Base-by-base conservation (phyloP, 345 rosid species). In the Syzygium jambos region DNA sequence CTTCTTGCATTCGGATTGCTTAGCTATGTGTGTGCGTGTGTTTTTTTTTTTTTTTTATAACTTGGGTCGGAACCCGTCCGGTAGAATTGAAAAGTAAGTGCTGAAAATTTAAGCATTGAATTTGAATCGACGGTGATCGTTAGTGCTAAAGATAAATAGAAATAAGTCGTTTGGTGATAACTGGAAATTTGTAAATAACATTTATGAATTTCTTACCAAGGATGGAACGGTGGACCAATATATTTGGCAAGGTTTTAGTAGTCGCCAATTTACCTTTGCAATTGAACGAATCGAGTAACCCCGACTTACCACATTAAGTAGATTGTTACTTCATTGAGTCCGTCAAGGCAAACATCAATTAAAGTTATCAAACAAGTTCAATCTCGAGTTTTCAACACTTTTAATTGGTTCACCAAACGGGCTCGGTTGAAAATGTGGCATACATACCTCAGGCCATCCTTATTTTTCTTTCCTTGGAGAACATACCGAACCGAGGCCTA, bases 101-200 rank as follows among this genome's bases (percentile, higher is more conserved):
- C 21, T 5, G 27, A 73, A 73, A 73, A 34, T 19, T 38, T 73
- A 9, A 68, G 9, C 16, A 34, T 6, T 34, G 3, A 68, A 68
- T 34, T 38, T 73, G 38, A 38, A 17, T 13, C 11, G 14, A 34
- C 12, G 14, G 10, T 11, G 3, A 19, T 34, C 23, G 19, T 34
- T 2, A 19, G 27, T 11, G 7, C 7, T 0, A 2, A 38, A 73
- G 25, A 21, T 19, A 1, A 2, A 27, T 17, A 7, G 2, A 17
- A 65, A 65, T 7, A 2, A 54, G 57, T 19, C 22, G 21, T 21
- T 7, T 3, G 57, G 17, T 54, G 57, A 54, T 54, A 54, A 23
- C 1, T 23, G 6, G 6, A 34, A 10, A 19, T 73, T 23, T 34
- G 38, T 7, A 9, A 73, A 23, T 9, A 22, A 19, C 80, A 1